phyloP scores from a whole-genome alignment of 768 basidiomycete genomes.

The Kwoniella pini region DNA sequence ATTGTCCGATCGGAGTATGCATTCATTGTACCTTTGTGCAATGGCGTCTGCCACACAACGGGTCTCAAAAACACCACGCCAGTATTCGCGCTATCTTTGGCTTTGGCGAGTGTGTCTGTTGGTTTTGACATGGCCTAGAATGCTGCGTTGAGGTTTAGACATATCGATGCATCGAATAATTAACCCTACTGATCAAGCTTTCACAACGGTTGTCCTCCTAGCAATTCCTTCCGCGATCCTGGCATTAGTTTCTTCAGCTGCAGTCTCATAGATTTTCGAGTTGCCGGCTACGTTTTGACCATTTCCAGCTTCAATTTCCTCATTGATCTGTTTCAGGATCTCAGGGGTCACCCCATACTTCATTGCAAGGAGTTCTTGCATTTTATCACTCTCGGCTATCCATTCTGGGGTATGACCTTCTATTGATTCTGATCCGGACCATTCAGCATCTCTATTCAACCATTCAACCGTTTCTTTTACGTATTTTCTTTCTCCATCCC shows the following conservation, averaged over 20 bases:
- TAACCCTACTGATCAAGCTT: background rate
- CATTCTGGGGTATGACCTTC: slow-evolving; percentile 20
- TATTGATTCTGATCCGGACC: slow-evolving; percentile 20
- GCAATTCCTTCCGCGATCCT: slow-evolving; percentile 1
- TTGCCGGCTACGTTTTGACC: background rate
- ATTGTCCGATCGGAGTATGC: no score
- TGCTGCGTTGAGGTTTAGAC: no score
- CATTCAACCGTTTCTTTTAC: slow-evolving; percentile 32
- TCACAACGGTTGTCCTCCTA: background rate
- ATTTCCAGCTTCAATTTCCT: slow-evolving; percentile 1
- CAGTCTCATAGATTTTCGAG: background rate
- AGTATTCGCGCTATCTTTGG: no score
- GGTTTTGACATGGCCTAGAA: no score
- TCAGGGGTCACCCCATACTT: slow-evolving; percentile 22
- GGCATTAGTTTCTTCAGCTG: slow-evolving; percentile 8
- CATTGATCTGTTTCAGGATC: slow-evolving; percentile 1
- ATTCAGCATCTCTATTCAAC: slow-evolving; percentile 37
- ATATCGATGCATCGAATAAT: background rate
- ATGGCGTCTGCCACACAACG: no score
- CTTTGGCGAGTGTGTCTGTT: no score
- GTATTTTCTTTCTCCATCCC: slow-evolving; percentile 28
- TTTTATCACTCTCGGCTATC: slow-evolving; percentile 19
- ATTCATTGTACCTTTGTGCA: no score
- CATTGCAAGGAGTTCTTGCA: slow-evolving; percentile 2
- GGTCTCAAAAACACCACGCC: no score